These are phyloP conservation scores for Ensete ventricosum DNA, from an alignment of 176 grass and related monocot species.

Conservation along the genomic window DNA sequence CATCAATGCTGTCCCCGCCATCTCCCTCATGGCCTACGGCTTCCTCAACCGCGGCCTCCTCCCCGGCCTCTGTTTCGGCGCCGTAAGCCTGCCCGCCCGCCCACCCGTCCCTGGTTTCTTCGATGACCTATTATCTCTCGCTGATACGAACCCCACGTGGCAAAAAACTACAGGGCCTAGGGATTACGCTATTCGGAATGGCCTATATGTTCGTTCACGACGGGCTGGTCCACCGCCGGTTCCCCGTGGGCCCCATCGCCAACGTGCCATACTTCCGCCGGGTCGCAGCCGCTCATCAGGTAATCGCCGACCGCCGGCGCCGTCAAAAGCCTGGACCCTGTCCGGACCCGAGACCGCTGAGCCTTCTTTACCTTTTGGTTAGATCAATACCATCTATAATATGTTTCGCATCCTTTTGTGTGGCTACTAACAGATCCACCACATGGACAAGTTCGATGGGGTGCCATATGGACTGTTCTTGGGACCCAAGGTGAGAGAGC, in stretches of 20 bases:
- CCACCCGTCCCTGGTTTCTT: neutral
- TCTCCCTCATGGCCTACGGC: conserved; percentile 73
- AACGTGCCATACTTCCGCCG: conserved; percentile 89
- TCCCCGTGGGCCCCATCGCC: conserved; percentile 79
- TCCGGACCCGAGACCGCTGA: neutral
- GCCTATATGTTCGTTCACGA: conserved; percentile 99
- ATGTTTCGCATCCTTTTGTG: neutral
- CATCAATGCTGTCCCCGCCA: conserved; percentile 69
- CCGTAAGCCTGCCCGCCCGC: conserved; percentile 17
- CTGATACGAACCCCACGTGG: neutral
- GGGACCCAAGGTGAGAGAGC: conserved; percentile 63
- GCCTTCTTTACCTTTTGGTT: neutral
- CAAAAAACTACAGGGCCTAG: conserved; percentile 41
- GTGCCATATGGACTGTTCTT: conserved; percentile 86
- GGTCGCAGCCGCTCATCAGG: conserved; percentile 84
- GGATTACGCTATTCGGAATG: conserved; percentile 89
- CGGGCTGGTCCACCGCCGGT: conserved; percentile 88
- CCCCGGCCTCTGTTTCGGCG: conserved; percentile 83
- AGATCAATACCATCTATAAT: neutral
- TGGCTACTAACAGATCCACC: conserved; percentile 53
- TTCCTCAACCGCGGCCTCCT: conserved; percentile 66
- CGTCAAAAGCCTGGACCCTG: neutral
- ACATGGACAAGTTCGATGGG: conserved; percentile 84
- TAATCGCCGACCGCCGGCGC: neutral
- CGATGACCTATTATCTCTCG: neutral